These are phyloP conservation scores for Candida chilensis DNA, from an alignment of 805 yeast species.

Conservation along the genomic window DNA sequence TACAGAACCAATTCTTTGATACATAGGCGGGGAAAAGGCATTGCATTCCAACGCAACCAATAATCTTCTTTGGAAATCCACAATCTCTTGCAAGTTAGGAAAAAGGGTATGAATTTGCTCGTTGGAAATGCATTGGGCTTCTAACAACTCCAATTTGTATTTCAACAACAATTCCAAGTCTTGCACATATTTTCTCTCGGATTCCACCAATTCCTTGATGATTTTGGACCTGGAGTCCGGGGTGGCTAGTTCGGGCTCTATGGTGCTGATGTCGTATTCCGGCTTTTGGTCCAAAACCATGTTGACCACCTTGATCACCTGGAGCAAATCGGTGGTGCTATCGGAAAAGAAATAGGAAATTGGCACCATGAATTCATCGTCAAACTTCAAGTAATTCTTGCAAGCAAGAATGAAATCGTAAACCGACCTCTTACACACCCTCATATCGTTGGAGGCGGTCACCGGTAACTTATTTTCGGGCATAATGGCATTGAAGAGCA, in stretches of 20 bases:
- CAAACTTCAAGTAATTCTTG: constrained; percentile 61
- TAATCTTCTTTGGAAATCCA: constrained; percentile 89
- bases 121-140: constrained; percentile 58
- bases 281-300: constrained; percentile 37
- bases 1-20: constrained; percentile 83
- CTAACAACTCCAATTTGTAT: constrained; percentile 61
- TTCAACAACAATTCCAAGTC: constrained; percentile 70
- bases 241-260: constrained; percentile 16
- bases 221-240: constrained; percentile 66
- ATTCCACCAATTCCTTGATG: constrained; percentile 73
- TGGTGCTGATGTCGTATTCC: constrained; percentile 5
- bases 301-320: constrained; percentile 65
- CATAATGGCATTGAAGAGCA: constrained; percentile 65
- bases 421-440: constrained; percentile 79
- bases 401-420: constrained; percentile 88
- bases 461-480: constrained; percentile 40
- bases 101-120: constrained; percentile 77
- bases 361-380: constrained; percentile 80
- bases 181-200: constrained; percentile 89
- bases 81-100: constrained; percentile 74
- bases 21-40: constrained; percentile 59
- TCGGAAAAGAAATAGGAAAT: constrained; percentile 85
- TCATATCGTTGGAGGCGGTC: constrained; percentile 70
- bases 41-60: constrained; percentile 86
- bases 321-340: constrained; percentile 66